Conservation (phyloP, 192 early-diverging fungal genomes). For the Coemansia sp. region DNA sequence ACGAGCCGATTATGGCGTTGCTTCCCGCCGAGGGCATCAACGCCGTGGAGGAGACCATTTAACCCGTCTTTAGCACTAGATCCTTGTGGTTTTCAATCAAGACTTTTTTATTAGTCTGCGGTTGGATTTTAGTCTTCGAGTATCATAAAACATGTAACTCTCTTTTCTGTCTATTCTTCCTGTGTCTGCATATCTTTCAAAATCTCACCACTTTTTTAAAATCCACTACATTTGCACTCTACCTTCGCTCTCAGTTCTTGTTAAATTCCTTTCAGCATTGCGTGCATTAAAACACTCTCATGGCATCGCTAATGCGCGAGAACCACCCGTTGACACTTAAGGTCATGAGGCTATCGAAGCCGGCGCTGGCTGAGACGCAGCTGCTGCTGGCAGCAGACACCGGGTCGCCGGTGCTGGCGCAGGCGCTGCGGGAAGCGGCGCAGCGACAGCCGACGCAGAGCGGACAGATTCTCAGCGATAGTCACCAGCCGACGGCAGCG, state of each 20-base stretch:
- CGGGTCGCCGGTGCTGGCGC: slow-evolving; percentile 29
- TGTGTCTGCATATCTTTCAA: background rate
- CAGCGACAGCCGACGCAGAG: slow-evolving; percentile 50
- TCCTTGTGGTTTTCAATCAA: background rate
- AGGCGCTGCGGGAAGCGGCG: slow-evolving; percentile 39
- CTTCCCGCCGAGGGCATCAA: slow-evolving; percentile 88
- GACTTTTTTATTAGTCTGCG: too few species aligned
- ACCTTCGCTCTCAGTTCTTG: slow-evolving; percentile 2
- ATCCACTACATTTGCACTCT: background rate
- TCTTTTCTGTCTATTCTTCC: background rate
- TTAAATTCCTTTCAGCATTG: background rate
- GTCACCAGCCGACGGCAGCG: slow-evolving; percentile 28
- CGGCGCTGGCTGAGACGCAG: slow-evolving; percentile 59
- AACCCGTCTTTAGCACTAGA: background rate
- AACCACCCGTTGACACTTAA: slow-evolving; percentile 80
- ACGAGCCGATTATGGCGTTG: slow-evolving; percentile 83
- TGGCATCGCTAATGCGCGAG: slow-evolving; percentile 52
- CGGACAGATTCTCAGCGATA: slow-evolving; percentile 38
- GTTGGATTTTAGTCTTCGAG: too few species aligned
- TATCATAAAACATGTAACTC: too few species aligned
- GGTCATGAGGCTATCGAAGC: slow-evolving; percentile 88
- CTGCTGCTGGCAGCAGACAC: slow-evolving; percentile 43
- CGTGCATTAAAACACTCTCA: background rate
- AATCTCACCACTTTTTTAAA: background rate
- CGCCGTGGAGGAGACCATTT: slow-evolving; percentile 69